Percentiles rank a stretch among this genome's conserved stretches.
Evolutionary conservation across 805 yeast species (phyloP).

Genomic region (Pichia cephalocereana): DNA sequence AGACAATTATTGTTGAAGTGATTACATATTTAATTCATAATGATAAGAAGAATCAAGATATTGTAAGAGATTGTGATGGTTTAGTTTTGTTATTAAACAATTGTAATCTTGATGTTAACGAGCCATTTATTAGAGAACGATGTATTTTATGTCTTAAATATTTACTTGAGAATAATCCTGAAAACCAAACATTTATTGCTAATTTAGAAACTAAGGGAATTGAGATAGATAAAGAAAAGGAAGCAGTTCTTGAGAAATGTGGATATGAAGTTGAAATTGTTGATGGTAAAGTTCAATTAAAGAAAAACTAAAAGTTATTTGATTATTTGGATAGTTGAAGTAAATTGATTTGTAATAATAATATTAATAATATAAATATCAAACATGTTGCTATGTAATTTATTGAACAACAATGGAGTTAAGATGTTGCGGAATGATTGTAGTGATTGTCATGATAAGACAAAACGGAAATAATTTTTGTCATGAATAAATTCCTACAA

Average conservation of each 20-base stretch:
- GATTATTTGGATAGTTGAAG: background rate
- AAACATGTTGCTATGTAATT: too few relatives aligned
- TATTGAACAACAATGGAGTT: too few relatives aligned
- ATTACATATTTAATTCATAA: slow-evolving; percentile 48
- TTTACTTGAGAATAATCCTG: slow-evolving; percentile 50
- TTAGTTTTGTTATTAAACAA: slow-evolving; percentile 64
- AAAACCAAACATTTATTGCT: slow-evolving; percentile 72
- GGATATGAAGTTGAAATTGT: slow-evolving; percentile 71
- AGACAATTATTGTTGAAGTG: slow-evolving; percentile 57
- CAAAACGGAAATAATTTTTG: too few relatives aligned
- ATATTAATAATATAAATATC: too few relatives aligned
- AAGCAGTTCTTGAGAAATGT: slow-evolving; percentile 37
- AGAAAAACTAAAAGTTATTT: slow-evolving; percentile 14
- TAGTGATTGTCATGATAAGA: too few relatives aligned
- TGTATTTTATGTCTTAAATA: slow-evolving; percentile 72
- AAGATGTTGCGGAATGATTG: too few relatives aligned
- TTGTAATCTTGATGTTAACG: slow-evolving; percentile 79
- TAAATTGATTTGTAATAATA: background rate
- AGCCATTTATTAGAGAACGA: slow-evolving; percentile 82
- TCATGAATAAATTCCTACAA: too few relatives aligned
- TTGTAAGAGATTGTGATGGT: slow-evolving; percentile 55
- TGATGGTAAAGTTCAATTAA: slow-evolving; percentile 60
- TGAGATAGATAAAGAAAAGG: slow-evolving; percentile 48
- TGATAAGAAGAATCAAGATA: slow-evolving; percentile 54
- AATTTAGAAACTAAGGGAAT: slow-evolving; percentile 66